Base-by-base conservation (phyloP, 2,329 filamentous ascomycete species). In the Xylariales sp. region DNA sequence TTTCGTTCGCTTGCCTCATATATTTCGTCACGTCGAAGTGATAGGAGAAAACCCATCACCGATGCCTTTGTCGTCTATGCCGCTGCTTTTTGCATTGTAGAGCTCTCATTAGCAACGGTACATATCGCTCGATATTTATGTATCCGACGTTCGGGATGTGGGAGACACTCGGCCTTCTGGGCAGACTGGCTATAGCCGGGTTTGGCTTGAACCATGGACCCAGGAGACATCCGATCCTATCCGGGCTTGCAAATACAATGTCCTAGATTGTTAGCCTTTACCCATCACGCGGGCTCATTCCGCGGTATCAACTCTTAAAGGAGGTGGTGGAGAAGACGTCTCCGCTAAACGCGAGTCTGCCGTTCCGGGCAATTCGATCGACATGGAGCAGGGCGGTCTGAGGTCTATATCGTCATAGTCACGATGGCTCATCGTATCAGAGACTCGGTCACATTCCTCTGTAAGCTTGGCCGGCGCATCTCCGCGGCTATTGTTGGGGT, bases 221-320 rank as follows among this genome's bases (percentile, higher is more conserved):
- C 23, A 6, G 23, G 23, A 8, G 9, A 9, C 9, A 18, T 48
- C 10, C 45, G 18, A 48, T 18, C 3, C 5, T 23, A 23, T 48
- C 45, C 23, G 9, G 6, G 7, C n/a, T 3, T 48, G 9, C 18
- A 48, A 48, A 48, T 23, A 18, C n/a, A 48, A 18, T 48, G 8
- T 6, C 10, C 5, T 3, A n/a, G 14, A 43, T 3, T 16, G 5
- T 23, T 48, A 48, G n/a, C n/a, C n/a, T 8, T 10, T 23, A 48
- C 23, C 9, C 18, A 8, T 46, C n/a, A 23, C 14, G 50, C 45
- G 1, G 62, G 65, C 53, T 34, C 55, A 9, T 56, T 75, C 10
- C 72, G 73, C 14, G 75, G 73, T 28, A 59, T 75, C 5, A 72
- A 76, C 64, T 75, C 23, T 73, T 73, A 6, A 55, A 71, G 9